phyloP scores from a whole-genome alignment of 2,329 filamentous ascomycete genomes.

The Nemania sp. region DNA sequence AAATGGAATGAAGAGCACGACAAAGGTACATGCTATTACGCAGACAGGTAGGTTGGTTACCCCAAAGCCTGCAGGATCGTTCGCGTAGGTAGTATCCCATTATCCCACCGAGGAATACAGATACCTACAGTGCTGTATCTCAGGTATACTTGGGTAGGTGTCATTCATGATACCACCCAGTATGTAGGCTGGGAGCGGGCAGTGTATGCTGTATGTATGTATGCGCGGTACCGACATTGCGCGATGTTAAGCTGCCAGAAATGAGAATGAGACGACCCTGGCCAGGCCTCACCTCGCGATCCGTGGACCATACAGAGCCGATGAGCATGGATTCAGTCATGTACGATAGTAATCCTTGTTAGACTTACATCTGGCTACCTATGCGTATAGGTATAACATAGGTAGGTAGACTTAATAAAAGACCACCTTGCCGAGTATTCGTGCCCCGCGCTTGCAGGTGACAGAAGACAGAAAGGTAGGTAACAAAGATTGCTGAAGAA shows the following conservation, averaged over 20 bases:
- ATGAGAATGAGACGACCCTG: slow-evolving; percentile 20
- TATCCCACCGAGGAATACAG: no score
- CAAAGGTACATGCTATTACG: not conserved
- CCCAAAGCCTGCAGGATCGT: not conserved
- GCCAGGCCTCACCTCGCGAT: slow-evolving; percentile 25
- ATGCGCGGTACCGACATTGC: slow-evolving; percentile 25
- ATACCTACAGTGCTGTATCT: no score
- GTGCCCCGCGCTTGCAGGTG: not conserved
- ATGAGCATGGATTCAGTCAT: not conserved
- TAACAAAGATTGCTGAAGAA: no score
- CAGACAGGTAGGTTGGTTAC: not conserved
- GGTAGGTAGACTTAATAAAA: not conserved
- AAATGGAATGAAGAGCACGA: slow-evolving; percentile 1
- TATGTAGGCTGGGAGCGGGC: not conserved
- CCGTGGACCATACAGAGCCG: not conserved
- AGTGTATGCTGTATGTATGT: not conserved
- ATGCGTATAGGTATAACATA: not conserved
- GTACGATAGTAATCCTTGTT: slow-evolving; percentile 13
- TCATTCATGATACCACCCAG: slow-evolving; percentile 6
- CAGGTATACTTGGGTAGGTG: not conserved
- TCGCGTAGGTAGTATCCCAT: no score
- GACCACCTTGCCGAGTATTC: not conserved
- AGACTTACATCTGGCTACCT: slow-evolving; percentile 9
- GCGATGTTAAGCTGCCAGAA: slow-evolving; percentile 22
- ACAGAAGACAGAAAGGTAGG: not conserved